Conservation (phyloP, 176 grass and related monocot species). For the Zea mays region DNA sequence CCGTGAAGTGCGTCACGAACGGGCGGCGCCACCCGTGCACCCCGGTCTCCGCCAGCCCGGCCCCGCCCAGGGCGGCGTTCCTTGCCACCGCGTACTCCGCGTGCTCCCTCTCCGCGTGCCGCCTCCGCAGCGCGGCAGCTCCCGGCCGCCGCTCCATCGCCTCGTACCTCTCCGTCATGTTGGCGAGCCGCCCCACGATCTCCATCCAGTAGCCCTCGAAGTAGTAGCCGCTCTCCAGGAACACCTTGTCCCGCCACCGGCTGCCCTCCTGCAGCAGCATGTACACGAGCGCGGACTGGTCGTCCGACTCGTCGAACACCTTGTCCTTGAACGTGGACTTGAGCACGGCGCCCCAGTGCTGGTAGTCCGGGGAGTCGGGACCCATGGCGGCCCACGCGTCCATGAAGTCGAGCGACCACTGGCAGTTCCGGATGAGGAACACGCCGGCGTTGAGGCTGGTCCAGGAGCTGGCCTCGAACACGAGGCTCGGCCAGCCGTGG, state of each 20-base stretch:
- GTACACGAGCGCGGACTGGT: slow-evolving; percentile 88
- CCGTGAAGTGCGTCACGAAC: slow-evolving; percentile 91
- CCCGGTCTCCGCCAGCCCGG: slow-evolving; percentile 43
- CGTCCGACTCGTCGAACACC: slow-evolving; percentile 72
- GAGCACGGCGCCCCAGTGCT: slow-evolving; percentile 52
- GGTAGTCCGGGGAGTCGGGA: slow-evolving; percentile 53
- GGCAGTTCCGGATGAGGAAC: slow-evolving; percentile 93
- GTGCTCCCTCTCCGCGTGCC: slow-evolving; percentile 58
- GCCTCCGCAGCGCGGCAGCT: slow-evolving; percentile 39
- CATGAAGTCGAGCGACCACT: slow-evolving; percentile 96
- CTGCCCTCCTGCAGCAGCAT: slow-evolving; percentile 50
- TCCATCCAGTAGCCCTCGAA: slow-evolving; percentile 92
- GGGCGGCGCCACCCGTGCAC: slow-evolving; percentile 56
- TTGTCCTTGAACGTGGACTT: slow-evolving; percentile 70
- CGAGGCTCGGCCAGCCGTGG: slow-evolving; percentile 68
- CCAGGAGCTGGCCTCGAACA: slow-evolving; percentile 59
- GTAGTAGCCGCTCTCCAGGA: slow-evolving; percentile 67
- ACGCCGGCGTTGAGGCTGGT: slow-evolving; percentile 91
- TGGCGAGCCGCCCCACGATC: slow-evolving; percentile 64
- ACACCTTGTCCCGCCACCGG: slow-evolving; percentile 66
- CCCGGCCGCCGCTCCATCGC: slow-evolving; percentile 52
- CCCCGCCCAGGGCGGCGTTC: slow-evolving; percentile 39
- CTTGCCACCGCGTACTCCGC: slow-evolving; percentile 39
- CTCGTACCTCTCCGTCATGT: slow-evolving; percentile 54
- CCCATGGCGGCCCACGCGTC: slow-evolving; percentile 63